Conservation (phyloP, 1,139 yeast genomes). For the Taphrina deformans region DNA sequence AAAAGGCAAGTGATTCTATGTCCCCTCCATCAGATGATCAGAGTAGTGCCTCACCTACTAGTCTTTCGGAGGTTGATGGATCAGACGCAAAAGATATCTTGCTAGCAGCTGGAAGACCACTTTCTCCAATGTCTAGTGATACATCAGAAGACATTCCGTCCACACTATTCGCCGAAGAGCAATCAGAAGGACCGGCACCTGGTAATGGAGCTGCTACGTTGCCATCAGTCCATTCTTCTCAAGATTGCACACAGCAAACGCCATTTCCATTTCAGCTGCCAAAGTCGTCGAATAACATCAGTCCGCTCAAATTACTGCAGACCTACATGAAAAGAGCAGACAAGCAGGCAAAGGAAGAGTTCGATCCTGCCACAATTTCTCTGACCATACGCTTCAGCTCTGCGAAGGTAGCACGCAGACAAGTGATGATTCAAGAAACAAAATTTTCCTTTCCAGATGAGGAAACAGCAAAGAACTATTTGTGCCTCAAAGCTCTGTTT, state of each 20-base stretch:
- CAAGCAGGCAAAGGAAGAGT: constrained; percentile 22
- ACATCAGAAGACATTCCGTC: neutral
- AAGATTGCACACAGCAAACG: neutral
- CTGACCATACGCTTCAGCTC: constrained; percentile 24
- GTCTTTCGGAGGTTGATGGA: neutral
- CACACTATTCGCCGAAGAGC: neutral
- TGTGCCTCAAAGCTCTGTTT: constrained; percentile 22
- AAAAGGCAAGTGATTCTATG: neutral
- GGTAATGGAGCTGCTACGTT: neutral
- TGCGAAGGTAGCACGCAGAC: constrained; percentile 6
- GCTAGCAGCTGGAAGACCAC: neutral
- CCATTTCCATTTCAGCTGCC: constrained; percentile 22
- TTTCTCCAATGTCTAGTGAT: neutral
- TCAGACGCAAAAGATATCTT: neutral
- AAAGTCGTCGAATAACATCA: constrained; percentile 15
- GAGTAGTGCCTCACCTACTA: neutral
- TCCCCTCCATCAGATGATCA: neutral
- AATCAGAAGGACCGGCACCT: neutral
- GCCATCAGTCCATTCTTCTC: neutral
- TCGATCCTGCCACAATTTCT: neutral
- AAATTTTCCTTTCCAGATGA: constrained; percentile 12
- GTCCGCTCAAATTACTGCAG: constrained; percentile 19
- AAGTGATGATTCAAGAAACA: constrained; percentile 2
- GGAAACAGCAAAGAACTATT: constrained; percentile 14
- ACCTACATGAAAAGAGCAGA: constrained; percentile 20